Conservation (phyloP, 2,329 filamentous ascomycete genomes). For the Aspergillus brasiliensis region DNA sequence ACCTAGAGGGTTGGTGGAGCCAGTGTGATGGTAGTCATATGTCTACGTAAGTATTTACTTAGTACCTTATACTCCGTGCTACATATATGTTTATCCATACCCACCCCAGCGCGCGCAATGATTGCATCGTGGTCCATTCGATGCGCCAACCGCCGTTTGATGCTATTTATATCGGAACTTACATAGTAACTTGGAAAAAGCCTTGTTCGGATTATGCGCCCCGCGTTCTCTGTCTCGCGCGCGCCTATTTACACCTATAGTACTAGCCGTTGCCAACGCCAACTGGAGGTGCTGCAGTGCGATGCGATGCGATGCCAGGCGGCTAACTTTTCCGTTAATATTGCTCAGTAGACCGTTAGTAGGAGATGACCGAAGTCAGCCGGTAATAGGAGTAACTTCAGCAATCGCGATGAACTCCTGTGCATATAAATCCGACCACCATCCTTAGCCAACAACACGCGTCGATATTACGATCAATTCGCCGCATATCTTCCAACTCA, state of each 20-base stretch:
- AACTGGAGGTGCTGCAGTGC: not conserved
- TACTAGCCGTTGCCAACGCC: not conserved
- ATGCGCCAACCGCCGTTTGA: conserved; percentile 1
- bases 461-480: too few species aligned
- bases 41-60: not conserved
- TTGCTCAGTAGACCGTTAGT: too few species aligned
- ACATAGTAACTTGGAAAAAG: not conserved
- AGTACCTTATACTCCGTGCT: too few species aligned
- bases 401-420: too few species aligned
- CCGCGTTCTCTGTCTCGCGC: not conserved
- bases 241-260: not conserved
- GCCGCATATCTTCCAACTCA: too few species aligned
- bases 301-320: not conserved
- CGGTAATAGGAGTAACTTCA: too few species aligned
- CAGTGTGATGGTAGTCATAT: too few species aligned
- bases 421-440: too few species aligned
- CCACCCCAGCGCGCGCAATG: conserved; percentile 14
- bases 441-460: too few species aligned
- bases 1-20: not conserved
- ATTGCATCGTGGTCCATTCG: conserved; percentile 2
- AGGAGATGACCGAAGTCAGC: too few species aligned
- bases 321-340: not conserved
- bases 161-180: conserved; percentile 13
- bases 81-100: not conserved
- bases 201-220: not conserved